Base-by-base conservation (phyloP, 108 stramenopile genomes). In the Skeletonema potamos region DNA sequence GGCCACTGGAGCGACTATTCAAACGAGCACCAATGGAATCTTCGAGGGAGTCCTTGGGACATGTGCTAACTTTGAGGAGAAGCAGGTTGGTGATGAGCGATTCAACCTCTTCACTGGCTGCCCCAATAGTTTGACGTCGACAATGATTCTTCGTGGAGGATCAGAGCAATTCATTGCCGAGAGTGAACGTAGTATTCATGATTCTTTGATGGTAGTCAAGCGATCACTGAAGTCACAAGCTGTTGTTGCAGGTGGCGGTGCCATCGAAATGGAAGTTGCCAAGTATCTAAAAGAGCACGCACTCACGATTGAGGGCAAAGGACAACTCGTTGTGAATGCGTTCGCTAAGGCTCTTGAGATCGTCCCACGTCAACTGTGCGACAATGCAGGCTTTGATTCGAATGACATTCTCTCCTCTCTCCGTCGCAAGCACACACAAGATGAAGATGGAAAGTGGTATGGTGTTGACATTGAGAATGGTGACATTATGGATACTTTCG, bases 161-260 rank as follows among this genome's bases (percentile, higher is more conserved):
- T 92, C 92, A 13, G 97, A 98, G 73, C 97, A 99, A 85, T 99
- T 99, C 88, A 94, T 99, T 83, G 99, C 95, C 41, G 99, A 99
- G 77, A 91, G 93, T 61, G 96, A 98, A 79, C 89, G 99, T 3
- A 94, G 92, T 82, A 89, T 98, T 51, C 97, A 98, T 84, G 99
- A 99, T 84, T 96, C 44, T 46, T 46, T 46, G 44, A 46, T 46
- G 44, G 92, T 98, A 12, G 98, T 98, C 64, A 98, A 99, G 83
- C 87, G 98, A 54, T 82, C 91, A 67, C 77, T 98, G 12, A 85
- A 85, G 78, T 85, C 88, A n/a, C 66, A 76, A 29, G 66, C 86
- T 24, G 93, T 99, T 37, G 99, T 99, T 11, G 99, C 97, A 4
- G 99, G 99, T 24, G 99, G 99, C 26, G 99, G 99, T 28, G 99